Conservation (phyloP, 768 basidiomycete genomes). For the Hypholoma fasciculare region DNA sequence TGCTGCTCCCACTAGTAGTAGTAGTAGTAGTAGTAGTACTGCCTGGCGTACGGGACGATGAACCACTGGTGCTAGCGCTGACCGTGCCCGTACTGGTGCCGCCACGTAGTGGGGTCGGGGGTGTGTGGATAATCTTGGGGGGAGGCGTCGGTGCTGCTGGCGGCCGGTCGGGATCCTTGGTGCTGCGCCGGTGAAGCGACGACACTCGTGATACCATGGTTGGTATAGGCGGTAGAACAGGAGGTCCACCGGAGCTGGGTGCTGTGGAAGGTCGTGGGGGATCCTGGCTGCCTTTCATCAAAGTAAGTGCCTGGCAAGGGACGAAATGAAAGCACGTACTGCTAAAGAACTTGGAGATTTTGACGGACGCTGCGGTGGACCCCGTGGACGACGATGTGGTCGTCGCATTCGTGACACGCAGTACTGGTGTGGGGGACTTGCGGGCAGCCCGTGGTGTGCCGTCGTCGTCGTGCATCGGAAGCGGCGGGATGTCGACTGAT, state of each 20-base stretch:
- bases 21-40: background rate
- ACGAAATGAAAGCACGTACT: constrained; percentile 20
- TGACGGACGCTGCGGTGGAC: constrained; percentile 26
- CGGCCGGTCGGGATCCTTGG: constrained; percentile 18
- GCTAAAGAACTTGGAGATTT: constrained; percentile 31
- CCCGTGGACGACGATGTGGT: constrained; percentile 26
- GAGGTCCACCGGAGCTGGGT: constrained; percentile 2
- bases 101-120: constrained; percentile 27
- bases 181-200: constrained; percentile 25
- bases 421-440: constrained; percentile 20
- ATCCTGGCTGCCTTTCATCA: constrained; percentile 8
- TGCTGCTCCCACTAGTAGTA: background rate
- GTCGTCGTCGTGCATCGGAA: constrained; percentile 26
- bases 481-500: constrained; percentile 19
- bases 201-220: constrained; percentile 29
- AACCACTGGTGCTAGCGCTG: constrained; percentile 9
- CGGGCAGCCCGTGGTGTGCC: constrained; percentile 28
- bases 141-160: constrained; percentile 14
- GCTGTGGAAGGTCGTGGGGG: constrained; percentile 8
- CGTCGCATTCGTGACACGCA: constrained; percentile 24
- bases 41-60: constrained; percentile 3
- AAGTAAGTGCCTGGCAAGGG: constrained; percentile 1
- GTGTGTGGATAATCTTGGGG: constrained; percentile 32
- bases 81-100: constrained; percentile 10
- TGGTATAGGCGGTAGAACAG: constrained; percentile 20